Percentiles rank a stretch among this genome's conserved stretches.
These are phyloP conservation scores for Geotrichum phurueaensis DNA, from an alignment of 1,139 yeast species.

Conservation along the genomic window DNA sequence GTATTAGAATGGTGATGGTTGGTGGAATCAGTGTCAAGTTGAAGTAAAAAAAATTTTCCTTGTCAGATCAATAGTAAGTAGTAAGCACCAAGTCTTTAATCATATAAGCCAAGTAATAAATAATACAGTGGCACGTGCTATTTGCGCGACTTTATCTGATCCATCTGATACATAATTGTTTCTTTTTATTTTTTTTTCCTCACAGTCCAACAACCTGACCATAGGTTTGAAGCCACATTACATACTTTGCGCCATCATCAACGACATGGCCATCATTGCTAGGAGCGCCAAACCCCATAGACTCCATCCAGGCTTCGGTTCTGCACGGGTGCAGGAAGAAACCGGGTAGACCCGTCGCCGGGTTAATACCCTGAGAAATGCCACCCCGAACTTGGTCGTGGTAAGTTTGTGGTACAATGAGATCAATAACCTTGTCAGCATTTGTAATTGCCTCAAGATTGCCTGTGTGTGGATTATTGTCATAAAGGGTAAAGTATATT, in stretches of 20 bases:
- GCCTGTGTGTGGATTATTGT: constrained; percentile 5
- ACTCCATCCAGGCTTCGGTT: constrained; percentile 26
- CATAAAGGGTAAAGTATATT: constrained; percentile 28
- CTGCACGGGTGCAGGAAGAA: constrained; percentile 39
- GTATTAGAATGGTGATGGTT: constrained; percentile 1
- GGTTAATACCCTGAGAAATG: constrained; percentile 34
- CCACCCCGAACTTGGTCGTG: constrained; percentile 4
- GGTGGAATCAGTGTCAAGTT: background rate
- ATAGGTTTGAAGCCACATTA: constrained; percentile 28
- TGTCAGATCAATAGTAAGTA: background rate
- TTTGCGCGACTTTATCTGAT: background rate
- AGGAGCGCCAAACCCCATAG: constrained; percentile 4
- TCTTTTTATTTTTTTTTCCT: background rate
- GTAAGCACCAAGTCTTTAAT: background rate
- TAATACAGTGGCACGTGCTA: too few relatives aligned
- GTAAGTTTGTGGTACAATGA: constrained; percentile 18
- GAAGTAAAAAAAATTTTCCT: background rate
- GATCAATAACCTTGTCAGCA: constrained; percentile 19
- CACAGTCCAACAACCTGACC: constrained; percentile 23
- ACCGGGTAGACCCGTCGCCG: constrained; percentile 31
- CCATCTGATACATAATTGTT: background rate
- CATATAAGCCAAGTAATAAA: too few relatives aligned
- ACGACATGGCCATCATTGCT: background rate
- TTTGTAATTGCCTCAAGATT: constrained; percentile 19
- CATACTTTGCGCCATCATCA: background rate